Evolutionary conservation across 164 flowering plant species (phyloP).

Genomic region (grape (Vitis vinifera)): DNA sequence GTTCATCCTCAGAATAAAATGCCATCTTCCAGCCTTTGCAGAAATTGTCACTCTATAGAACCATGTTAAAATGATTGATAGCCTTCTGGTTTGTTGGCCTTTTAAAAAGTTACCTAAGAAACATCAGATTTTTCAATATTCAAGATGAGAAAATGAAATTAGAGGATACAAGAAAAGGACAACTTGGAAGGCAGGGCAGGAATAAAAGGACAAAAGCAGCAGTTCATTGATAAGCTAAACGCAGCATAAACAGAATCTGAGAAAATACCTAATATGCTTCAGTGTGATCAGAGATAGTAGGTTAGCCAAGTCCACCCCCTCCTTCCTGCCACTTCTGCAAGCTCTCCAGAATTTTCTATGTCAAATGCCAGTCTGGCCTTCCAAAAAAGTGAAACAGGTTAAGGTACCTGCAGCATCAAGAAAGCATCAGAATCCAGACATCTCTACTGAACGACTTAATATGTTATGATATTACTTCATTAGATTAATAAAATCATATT

Average conservation of each 20-base stretch:
- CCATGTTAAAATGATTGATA: slow-evolving; percentile 13
- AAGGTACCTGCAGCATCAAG: slow-evolving; percentile 11
- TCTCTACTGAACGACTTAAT: neutral
- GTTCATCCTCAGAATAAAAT: slow-evolving; percentile 44
- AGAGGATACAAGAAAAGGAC: slow-evolving; percentile 8
- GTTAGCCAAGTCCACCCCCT: neutral
- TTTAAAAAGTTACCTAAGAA: slow-evolving; percentile 7
- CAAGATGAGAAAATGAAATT: slow-evolving; percentile 9
- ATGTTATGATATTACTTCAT: neutral
- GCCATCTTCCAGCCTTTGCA: slow-evolving; percentile 35
- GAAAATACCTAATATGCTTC: slow-evolving; percentile 9
- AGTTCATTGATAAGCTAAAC: neutral
- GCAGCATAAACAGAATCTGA: slow-evolving; percentile 6
- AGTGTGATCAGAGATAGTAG: neutral
- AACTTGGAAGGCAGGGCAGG: slow-evolving; percentile 19
- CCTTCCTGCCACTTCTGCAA: slow-evolving; percentile 9
- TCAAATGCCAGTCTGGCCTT: slow-evolving; percentile 5
- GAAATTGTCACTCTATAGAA: slow-evolving; percentile 12
- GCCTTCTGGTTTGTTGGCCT: slow-evolving; percentile 3
- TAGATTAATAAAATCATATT: neutral
- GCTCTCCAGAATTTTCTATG: neutral
- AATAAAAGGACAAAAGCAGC: slow-evolving; percentile 7
- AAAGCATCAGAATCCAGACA: slow-evolving; percentile 12
- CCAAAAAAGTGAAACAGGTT: slow-evolving; percentile 1
- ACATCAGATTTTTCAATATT: neutral